Conservation (phyloP, 2,329 filamentous ascomycete genomes). For the Huntiella abstrusa region DNA sequence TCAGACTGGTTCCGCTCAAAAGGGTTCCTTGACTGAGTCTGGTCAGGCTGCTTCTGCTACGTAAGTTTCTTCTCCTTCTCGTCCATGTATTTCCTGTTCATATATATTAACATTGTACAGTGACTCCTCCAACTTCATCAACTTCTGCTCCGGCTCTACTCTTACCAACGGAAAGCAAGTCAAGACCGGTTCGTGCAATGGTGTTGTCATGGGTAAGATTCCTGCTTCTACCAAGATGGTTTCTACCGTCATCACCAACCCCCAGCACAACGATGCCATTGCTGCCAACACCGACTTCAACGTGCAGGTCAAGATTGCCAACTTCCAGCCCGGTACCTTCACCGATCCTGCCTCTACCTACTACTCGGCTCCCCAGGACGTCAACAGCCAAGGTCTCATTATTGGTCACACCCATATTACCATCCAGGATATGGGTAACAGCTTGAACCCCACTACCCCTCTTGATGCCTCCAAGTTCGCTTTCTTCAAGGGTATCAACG, state of each 20-base stretch:
- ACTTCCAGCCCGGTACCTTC: conserved; percentile 38
- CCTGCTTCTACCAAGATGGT: conserved; percentile 37
- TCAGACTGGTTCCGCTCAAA: conserved; percentile 29
- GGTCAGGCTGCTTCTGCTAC: conserved; percentile 34
- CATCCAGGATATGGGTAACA: conserved; percentile 34
- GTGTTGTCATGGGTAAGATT: conserved; percentile 42
- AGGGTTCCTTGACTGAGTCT: conserved; percentile 26
- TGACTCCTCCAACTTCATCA: conserved; percentile 42
- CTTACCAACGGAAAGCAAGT: conserved; percentile 43
- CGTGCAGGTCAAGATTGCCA: conserved; percentile 31
- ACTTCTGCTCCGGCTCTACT: conserved; percentile 35
- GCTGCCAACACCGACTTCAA: conserved; percentile 29
- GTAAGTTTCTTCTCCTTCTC: conserved; percentile 20
- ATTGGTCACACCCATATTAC: conserved; percentile 42
- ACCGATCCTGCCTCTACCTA: conserved; percentile 42
- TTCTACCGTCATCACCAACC: conserved; percentile 34
- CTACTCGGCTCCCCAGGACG: conserved; percentile 38
- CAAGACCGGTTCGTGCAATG: conserved; percentile 42
- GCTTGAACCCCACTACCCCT: conserved; percentile 30
- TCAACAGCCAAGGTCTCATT: conserved; percentile 29
- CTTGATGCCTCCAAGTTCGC: conserved; percentile 34
- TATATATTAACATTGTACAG: conserved; percentile 20
- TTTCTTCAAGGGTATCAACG: conserved; percentile 52
- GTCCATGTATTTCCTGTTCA: neutral
- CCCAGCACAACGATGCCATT: conserved; percentile 31